Evolutionary conservation across 1,284 basidiomycete species (phyloP).

Genomic region (Trametes hirsuta): DNA sequence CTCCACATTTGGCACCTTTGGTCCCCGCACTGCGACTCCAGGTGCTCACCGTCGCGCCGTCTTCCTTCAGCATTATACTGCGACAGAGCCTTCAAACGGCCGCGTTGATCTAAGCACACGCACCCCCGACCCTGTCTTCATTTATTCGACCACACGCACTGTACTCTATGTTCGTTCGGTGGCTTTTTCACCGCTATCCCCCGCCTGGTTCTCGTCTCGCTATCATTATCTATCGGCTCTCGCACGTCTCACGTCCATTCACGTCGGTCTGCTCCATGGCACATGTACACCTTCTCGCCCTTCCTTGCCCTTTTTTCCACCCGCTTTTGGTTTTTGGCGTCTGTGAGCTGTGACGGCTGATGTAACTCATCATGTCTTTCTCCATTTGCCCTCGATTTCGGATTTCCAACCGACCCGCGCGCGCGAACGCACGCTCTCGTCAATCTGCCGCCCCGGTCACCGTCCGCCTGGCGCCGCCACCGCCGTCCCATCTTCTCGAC

Average conservation of each 20-base stretch:
- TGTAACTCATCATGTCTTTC: constrained; percentile 24
- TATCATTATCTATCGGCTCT: constrained; percentile 19
- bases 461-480: neutral
- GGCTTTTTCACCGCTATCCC: constrained; percentile 8
- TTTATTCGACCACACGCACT: constrained; percentile 29
- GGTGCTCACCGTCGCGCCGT: constrained; percentile 27
- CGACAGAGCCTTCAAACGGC: constrained; percentile 48
- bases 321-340: constrained; percentile 15
- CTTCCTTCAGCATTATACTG: constrained; percentile 46
- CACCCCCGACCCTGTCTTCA: constrained; percentile 9
- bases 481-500: neutral
- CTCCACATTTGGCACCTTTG: constrained; percentile 25
- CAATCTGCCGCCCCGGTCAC: neutral
- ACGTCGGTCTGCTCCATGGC: constrained; percentile 15
- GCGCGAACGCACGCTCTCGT: constrained; percentile 1
- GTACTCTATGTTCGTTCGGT: constrained; percentile 27
- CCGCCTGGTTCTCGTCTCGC: constrained; percentile 1
- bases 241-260: constrained; percentile 11
- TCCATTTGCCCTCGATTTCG: constrained; percentile 9
- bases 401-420: constrained; percentile 4
- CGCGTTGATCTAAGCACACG: constrained; percentile 42
- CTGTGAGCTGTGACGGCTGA: constrained; percentile 18
- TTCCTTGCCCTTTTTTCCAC: constrained; percentile 14
- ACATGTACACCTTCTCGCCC: constrained; percentile 15
- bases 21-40: constrained; percentile 27